Evolutionary conservation across 805 yeast species (phyloP).

Genomic region (Yamadazyma insecticola): DNA sequence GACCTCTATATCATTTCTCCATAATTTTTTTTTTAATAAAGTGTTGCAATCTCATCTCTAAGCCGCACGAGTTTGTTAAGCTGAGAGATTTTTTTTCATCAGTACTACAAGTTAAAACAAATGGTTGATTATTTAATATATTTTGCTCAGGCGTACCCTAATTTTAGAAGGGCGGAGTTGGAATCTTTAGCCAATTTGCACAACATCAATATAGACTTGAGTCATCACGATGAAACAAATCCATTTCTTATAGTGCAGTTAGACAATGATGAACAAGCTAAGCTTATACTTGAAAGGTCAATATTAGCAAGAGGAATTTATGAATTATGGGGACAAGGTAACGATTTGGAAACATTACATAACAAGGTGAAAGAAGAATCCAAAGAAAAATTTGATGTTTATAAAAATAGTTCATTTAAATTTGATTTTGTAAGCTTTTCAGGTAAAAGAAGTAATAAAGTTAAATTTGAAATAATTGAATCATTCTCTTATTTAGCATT

Average conservation of each 20-base stretch:
- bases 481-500: conserved; percentile 66
- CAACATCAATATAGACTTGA: conserved; percentile 53
- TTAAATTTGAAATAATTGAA: conserved; percentile 61
- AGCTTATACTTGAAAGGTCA: conserved; percentile 57
- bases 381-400: conserved; percentile 29
- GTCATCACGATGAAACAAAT: conserved; percentile 47
- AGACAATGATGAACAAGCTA: conserved; percentile 64
- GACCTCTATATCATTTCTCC: too few relatives aligned
- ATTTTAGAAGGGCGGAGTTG: conserved; percentile 77
- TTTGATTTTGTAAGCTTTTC: conserved; percentile 77
- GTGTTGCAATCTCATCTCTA: too few relatives aligned
- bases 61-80: too few relatives aligned
- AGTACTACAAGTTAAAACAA: background rate
- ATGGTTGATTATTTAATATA: conserved; percentile 68
- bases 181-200: conserved; percentile 74
- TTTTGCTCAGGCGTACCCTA: conserved; percentile 79
- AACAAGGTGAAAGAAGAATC: conserved; percentile 34
- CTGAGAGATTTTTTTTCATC: background rate
- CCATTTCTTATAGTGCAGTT: conserved; percentile 75
- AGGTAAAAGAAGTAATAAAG: conserved; percentile 53
- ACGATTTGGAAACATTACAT: conserved; percentile 54
- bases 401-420: conserved; percentile 56
- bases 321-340: conserved; percentile 80
- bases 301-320: conserved; percentile 72
- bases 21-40: too few relatives aligned